Conservation (phyloP, 306 rosid genomes). For the Vicia villosa region DNA sequence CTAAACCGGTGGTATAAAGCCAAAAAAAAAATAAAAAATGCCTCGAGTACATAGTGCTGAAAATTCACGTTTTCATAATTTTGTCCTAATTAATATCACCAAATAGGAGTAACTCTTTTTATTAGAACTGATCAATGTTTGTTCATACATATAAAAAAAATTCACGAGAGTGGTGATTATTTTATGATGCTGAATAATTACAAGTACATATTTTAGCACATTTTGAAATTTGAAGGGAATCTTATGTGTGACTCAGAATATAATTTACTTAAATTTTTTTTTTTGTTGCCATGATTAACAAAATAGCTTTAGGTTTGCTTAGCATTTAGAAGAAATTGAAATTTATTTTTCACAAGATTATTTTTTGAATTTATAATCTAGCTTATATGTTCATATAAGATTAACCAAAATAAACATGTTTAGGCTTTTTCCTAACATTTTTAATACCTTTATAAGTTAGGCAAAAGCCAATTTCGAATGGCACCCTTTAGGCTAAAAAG, state of each 20-base stretch:
- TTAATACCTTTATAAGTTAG: slow-evolving; percentile 25
- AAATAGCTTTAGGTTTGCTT: neutral
- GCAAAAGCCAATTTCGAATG: slow-evolving; percentile 46
- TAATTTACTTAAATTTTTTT: neutral
- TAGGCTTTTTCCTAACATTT: neutral
- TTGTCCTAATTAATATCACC: slow-evolving; percentile 30
- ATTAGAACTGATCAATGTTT: slow-evolving; percentile 25
- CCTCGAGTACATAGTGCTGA: slow-evolving; percentile 9
- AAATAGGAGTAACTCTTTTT: slow-evolving; percentile 13
- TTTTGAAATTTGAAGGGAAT: slow-evolving; percentile 37
- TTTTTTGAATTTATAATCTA: too few species aligned
- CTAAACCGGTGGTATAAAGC: too few species aligned
- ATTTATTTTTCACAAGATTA: too few species aligned
- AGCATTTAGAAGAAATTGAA: neutral
- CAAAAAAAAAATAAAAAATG: too few species aligned
- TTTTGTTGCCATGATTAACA: slow-evolving; percentile 20
- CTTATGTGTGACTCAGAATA: slow-evolving; percentile 9
- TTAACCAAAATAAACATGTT: neutral
- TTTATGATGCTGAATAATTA: slow-evolving; percentile 17
- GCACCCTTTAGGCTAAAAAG: slow-evolving; percentile 22
- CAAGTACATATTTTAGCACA: slow-evolving; percentile 39
- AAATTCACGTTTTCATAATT: slow-evolving; percentile 15
- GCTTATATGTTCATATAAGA: too few species aligned
- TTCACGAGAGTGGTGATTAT: slow-evolving; percentile 38
- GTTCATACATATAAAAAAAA: neutral